Base-by-base conservation (phyloP, 108 stramenopile genomes). In the Cyclotella sp. region DNA sequence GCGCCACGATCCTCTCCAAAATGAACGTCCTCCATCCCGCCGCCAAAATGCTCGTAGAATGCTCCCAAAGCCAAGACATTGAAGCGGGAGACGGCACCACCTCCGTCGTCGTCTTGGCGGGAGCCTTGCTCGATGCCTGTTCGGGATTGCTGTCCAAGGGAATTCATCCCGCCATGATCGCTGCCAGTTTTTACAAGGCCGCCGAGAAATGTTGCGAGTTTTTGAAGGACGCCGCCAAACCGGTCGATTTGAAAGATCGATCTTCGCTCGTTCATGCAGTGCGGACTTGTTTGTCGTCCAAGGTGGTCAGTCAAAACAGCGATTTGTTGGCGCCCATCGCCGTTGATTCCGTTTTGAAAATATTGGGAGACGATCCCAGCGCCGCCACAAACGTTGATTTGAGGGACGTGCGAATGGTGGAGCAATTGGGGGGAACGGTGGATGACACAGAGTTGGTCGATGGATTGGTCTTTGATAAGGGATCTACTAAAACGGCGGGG, bases 1-100 rank as follows among this genome's bases (percentile, higher is more conserved):
- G 99, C 22, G 99, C 99, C 41, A 99, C 99, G 14, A 98, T 99
- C 73, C 75, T 99, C 26, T 85, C 82, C 66, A 97, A 98, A 65
- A 97, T 99, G 97, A 89, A 98, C 63, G 97, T 98, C 26, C 82
- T 98, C 71, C 99, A 99, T 82, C 99, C 99, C 16, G 97, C 98
- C 29, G 99, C 98, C 19, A 97, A 99, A 88, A 99, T 99, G 99
- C 83, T 99, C 44, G 98, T 99, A 49, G 96, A 98, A 79, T 87
- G 98, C 39, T 91, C 89, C 42, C 96, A 98, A 80, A 89, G 93
- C n/a, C 99, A 99, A 82, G 99, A 99, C 75, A 96, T 98, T 51
- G 98, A 99, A 83, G 99, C 99, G 1, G 99, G 99, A 0, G 95
- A 96, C 71, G 97, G 97, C 14, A 98, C 98, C 24, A 98, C 97